Conservation (phyloP, 2,329 filamentous ascomycete species). For the Fusarium sp. region DNA sequence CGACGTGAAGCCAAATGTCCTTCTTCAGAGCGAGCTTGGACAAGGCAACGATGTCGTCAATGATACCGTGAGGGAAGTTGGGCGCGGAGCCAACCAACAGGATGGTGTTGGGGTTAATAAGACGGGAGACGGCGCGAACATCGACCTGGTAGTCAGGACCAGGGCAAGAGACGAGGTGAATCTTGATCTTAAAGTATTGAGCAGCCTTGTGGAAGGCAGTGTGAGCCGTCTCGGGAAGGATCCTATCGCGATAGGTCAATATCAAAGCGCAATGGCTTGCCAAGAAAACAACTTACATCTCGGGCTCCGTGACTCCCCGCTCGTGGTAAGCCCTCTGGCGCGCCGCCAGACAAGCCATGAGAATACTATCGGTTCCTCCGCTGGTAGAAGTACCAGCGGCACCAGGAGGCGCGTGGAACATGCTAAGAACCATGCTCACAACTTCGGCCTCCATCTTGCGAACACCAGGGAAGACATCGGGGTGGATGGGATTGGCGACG, state of each 20-base stretch:
- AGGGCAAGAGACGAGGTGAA: slow-evolving; percentile 89
- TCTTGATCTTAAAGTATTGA: slow-evolving; percentile 96
- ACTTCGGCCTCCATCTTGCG: slow-evolving; percentile 99
- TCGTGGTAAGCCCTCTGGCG: slow-evolving; percentile 89
- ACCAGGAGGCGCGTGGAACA: slow-evolving; percentile 91
- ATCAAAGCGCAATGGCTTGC: neutral
- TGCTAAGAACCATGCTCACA: slow-evolving; percentile 89
- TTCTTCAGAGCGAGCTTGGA: slow-evolving; percentile 84
- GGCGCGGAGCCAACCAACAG: slow-evolving; percentile 94
- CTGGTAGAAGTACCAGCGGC: slow-evolving; percentile 91
- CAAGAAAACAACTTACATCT: slow-evolving; percentile 75
- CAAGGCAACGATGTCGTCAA: slow-evolving; percentile 90
- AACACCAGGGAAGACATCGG: slow-evolving; percentile 97
- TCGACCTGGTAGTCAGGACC: slow-evolving; percentile 89
- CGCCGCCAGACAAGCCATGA: slow-evolving; percentile 93
- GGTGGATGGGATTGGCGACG: slow-evolving; percentile 96
- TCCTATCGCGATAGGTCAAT: slow-evolving; percentile 64
- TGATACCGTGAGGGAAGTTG: slow-evolving; percentile 98
- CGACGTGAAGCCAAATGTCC: slow-evolving; percentile 90
- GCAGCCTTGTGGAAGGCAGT: slow-evolving; percentile 96
- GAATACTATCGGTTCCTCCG: slow-evolving; percentile 94
- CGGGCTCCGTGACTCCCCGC: slow-evolving; percentile 88
- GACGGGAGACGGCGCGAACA: slow-evolving; percentile 78
- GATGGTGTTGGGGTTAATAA: slow-evolving; percentile 94
- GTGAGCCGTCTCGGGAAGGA: slow-evolving; percentile 93